phyloP scores from a whole-genome alignment of 768 basidiomycete genomes.

The Mycena filopes region DNA sequence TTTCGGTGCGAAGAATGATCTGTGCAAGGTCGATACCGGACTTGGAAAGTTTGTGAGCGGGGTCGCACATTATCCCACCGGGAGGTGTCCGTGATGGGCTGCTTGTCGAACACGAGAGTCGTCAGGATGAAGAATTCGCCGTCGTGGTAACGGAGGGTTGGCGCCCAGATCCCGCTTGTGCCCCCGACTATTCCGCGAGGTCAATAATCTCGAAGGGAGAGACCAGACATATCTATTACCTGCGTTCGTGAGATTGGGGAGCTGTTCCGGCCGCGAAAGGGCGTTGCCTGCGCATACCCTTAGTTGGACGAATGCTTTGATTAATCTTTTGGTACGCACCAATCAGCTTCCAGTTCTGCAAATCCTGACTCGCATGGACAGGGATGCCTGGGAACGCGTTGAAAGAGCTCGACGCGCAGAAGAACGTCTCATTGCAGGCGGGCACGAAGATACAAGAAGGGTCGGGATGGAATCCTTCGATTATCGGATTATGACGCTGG shows the following conservation, averaged over 20 bases:
- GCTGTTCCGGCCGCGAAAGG: conserved; percentile 29
- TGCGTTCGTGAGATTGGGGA: conserved; percentile 27
- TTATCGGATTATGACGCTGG: conserved; percentile 35
- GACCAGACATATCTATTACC: conserved; percentile 1
- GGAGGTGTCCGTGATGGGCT: conserved; percentile 31
- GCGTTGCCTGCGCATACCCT: conserved; percentile 20
- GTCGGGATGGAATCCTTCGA: conserved; percentile 46
- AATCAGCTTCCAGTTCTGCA: conserved; percentile 45
- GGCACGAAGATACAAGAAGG: conserved; percentile 44
- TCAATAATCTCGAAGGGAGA: neutral
- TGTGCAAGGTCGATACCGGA: neutral
- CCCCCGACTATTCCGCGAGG: conserved; percentile 16
- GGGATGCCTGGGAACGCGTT: conserved; percentile 49
- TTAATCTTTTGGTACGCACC: conserved; percentile 27
- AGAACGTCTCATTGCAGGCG: conserved; percentile 43
- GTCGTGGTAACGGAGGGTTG: conserved; percentile 38
- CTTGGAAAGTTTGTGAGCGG: neutral
- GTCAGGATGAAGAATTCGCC: conserved; percentile 39
- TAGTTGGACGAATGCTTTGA: too few relatives aligned
- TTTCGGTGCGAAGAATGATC: conserved; percentile 36
- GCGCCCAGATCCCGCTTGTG: conserved; percentile 41
- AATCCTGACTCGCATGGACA: conserved; percentile 44
- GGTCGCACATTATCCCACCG: conserved; percentile 39
- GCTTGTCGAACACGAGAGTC: conserved; percentile 39
- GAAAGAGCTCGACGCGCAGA: conserved; percentile 47